A percentile compares a stretch with the other conserved stretches of the same genome.
These are phyloP conservation scores for Kodamaea kaohsiungensis DNA, from an alignment of 805 yeast species.

Conservation along the genomic window DNA sequence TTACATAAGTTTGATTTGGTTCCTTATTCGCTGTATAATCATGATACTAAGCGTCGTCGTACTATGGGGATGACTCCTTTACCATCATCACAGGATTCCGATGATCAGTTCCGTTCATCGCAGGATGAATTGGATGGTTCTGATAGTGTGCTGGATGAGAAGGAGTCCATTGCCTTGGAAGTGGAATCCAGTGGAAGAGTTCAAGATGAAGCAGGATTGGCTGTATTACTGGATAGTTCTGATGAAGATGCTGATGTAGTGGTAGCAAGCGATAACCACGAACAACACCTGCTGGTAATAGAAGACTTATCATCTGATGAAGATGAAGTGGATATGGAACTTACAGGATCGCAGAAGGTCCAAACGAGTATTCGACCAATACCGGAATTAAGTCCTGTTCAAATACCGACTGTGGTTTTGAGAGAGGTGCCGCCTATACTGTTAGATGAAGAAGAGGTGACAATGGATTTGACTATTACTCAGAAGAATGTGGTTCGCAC, in stretches of 20 bases:
- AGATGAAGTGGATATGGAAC: slow-evolving; percentile 26
- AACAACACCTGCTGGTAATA: background rate
- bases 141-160: background rate
- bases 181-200: background rate
- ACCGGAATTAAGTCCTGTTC: slow-evolving; percentile 6
- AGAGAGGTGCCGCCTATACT: slow-evolving; percentile 2
- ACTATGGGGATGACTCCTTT: slow-evolving; percentile 27
- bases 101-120: background rate
- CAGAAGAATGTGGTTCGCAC: background rate
- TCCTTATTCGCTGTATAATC: slow-evolving; percentile 17
- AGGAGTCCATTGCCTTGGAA: background rate
- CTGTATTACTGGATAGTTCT: slow-evolving; percentile 25
- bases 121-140: slow-evolving; percentile 1
- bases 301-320: slow-evolving; percentile 8
- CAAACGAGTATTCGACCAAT: background rate
- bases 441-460: slow-evolving; percentile 11
- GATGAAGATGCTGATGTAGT: slow-evolving; percentile 15
- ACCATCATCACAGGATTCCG: slow-evolving; percentile 10
- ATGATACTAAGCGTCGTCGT: slow-evolving; percentile 23
- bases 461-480: slow-evolving; percentile 20
- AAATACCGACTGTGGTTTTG: slow-evolving; percentile 3
- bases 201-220: slow-evolving; percentile 15
- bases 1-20: slow-evolving; percentile 54
- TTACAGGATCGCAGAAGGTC: slow-evolving; percentile 12
- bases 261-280: background rate